Conservation (phyloP, 2,329 filamentous ascomycete species). For the Aspergillus sclerotialis region DNA sequence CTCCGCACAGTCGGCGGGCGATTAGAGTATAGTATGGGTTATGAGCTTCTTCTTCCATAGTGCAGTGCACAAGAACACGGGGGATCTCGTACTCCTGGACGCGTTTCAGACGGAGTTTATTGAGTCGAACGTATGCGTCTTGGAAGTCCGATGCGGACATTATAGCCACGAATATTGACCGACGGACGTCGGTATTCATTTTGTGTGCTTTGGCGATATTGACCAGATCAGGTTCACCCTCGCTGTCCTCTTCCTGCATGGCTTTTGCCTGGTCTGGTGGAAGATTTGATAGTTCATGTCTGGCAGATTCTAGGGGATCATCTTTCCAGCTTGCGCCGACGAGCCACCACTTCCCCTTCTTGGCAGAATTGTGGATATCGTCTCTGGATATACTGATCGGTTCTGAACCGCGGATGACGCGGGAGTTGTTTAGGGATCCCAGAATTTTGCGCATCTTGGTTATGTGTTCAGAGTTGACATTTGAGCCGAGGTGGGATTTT, state of each 20-base stretch:
- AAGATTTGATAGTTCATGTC: constrained; percentile 22
- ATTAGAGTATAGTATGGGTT: constrained; percentile 93
- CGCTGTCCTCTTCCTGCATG: constrained; percentile 20
- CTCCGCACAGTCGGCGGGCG: constrained; percentile 64
- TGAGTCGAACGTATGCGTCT: constrained; percentile 71
- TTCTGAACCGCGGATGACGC: constrained; percentile 65
- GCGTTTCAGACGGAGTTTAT: constrained; percentile 78
- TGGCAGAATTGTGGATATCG: constrained; percentile 77
- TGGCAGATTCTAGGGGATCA: constrained; percentile 30
- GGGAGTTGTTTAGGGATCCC: constrained; percentile 61
- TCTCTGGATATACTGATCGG: constrained; percentile 73
- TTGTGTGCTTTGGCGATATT: constrained; percentile 72
- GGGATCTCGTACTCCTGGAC: constrained; percentile 82
- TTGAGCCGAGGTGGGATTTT: constrained; percentile 66
- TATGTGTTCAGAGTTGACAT: constrained; percentile 71
- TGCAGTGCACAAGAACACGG: constrained; percentile 79
- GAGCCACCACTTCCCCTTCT: constrained; percentile 96
- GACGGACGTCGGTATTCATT: constrained; percentile 78
- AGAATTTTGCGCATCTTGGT: constrained; percentile 84
- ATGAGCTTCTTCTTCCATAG: constrained; percentile 72
- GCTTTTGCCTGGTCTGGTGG: constrained; percentile 7
- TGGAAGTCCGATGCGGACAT: constrained; percentile 78
- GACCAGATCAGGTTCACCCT: constrained; percentile 54
- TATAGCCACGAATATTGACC: constrained; percentile 88
- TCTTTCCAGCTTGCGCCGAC: constrained; percentile 84